Base-by-base conservation (phyloP, 2,329 filamentous ascomycete genomes). In the Colletotrichum lupini region DNA sequence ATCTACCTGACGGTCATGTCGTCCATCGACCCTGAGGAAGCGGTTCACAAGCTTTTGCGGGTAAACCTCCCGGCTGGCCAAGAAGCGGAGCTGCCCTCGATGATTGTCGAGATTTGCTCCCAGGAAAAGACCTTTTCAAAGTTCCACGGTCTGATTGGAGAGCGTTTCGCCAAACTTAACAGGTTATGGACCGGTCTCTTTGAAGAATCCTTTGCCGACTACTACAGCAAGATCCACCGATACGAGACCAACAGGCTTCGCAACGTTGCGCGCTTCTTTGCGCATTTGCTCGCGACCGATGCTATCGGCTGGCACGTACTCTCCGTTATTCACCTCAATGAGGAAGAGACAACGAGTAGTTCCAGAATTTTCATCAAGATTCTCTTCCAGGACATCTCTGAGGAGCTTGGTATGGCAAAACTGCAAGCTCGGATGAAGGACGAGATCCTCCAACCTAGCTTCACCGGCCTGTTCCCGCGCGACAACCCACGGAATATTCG, bases 331-430 rank as follows among this genome's bases (percentile, higher is more conserved):
- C 95, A 95, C 81, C 86, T 99, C 64, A 99, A 97, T 80, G 95
- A 99, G 82, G 96, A 98, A 72, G 97, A 99, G 79, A 99, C 97
- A 0, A 99, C 96, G 0, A 96, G 95, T 2, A 97, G 95, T 75
- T 97, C 94, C 77, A 94, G 97, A 86, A 98, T 99, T 82, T 99
- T 98, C 81, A 94, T 99, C 87, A 98, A 98, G 86, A 98, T 98
- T 70, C 85, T 99, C 14, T 97, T 99, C 81, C 95, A 98, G 82
- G 95, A 98, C 79, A 90, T 98, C 28, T 90, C 92, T 5, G 95
- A 98, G 83, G 93, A 94, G 74, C 89, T 98, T 72, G 96, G 97
- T 71, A 92, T 98, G 87, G 87, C 92, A 59, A 94, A 93, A 79
- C 85, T 99, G 65, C 92, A 93, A 77, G 89, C 92, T 58, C 91